Evolutionary conservation across 371 early-diverging fungal species (phyloP), one percentile per base, ranked within the genome.

Genomic region (Mortierella sp.): DNA sequence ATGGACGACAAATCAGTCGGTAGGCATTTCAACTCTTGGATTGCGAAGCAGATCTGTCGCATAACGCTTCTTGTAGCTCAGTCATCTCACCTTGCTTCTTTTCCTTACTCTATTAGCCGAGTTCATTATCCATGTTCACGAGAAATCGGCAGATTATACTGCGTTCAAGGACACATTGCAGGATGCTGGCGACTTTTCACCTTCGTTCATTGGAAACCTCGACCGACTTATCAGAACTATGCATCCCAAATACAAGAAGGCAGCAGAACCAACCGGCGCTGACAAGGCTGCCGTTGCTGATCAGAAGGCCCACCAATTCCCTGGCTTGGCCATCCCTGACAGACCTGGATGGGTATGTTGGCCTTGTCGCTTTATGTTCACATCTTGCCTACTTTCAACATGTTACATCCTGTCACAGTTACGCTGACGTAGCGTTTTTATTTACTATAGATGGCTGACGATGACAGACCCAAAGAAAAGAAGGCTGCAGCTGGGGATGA

Each of bases 201-300:
- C 95, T 14, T 83, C 96, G 0, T 96, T 99, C 80, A 89, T 97
- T 40, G 93, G 92, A 71, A 96, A 94, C 69, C 86, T 99, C 53
- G 95, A 98, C 89, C 94, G 98, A 31, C 92, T 99, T 37, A 97
- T 98, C 76, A 91, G 91, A 11, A 95, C 97, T 0, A 92, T 98
- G 90, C 92, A 93, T 76, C 97, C 98, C 0, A 95, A 92, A 73
- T 59, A 88, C 54, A 89, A 75, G 76, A 72, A 72, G 43, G 79
- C 59, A 11, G 48, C 76, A 31, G 82, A 81, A 34, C 54, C 79
- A 24, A 69, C 69, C 3, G 53, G 34, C 10, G 74, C 67, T 21
- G 88, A 88, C 71, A 87, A 83, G 50, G 73, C 70, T 19, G 79
- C 78, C 14, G 46, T 76, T 21, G 73, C 82, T 4, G 92, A 93